Evolutionary conservation across 1,284 basidiomycete species (phyloP).

Genomic region (Apiotrichum porosum): DNA sequence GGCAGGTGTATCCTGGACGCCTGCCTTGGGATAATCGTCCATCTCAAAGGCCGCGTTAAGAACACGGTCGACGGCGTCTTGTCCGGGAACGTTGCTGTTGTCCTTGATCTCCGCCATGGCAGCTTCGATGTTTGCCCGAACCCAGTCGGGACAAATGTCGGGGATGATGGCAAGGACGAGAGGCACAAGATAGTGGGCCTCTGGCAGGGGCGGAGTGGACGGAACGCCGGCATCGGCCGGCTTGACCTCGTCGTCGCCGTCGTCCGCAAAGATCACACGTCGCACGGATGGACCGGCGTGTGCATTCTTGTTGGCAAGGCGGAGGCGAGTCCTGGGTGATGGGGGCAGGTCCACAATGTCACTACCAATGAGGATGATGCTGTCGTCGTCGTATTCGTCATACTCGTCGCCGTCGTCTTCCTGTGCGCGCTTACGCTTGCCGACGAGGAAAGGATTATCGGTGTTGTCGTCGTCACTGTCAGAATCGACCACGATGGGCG

Average conservation of each 20-base stretch:
- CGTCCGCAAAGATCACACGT: background rate
- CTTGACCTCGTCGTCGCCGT: background rate
- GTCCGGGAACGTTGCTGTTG: conserved; percentile 10
- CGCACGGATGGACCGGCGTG: too few species aligned
- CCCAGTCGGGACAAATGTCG: conserved; percentile 32
- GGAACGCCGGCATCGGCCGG: background rate
- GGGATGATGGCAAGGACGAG: conserved; percentile 39
- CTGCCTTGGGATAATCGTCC: conserved; percentile 29
- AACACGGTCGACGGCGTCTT: conserved; percentile 14
- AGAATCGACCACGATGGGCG: conserved; percentile 21
- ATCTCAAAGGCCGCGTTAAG: conserved; percentile 30
- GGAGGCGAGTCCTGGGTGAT: background rate
- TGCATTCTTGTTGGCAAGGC: too few species aligned
- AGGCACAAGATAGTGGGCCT: conserved; percentile 23
- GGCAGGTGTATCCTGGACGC: conserved; percentile 3
- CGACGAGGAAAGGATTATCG: too few species aligned
- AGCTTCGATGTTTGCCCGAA: conserved; percentile 3
- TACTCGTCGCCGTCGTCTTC: background rate
- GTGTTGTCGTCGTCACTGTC: conserved; percentile 12
- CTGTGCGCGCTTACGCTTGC: too few species aligned
- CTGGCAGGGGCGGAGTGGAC: conserved; percentile 1
- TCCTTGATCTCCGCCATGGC: conserved; percentile 7
- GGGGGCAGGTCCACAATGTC: background rate
- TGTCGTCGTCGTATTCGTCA: background rate
- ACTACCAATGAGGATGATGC: too few species aligned